These are phyloP conservation scores for Chloris gayana DNA, from an alignment of 176 grass and related monocot genomes.

Conservation along the genomic window DNA sequence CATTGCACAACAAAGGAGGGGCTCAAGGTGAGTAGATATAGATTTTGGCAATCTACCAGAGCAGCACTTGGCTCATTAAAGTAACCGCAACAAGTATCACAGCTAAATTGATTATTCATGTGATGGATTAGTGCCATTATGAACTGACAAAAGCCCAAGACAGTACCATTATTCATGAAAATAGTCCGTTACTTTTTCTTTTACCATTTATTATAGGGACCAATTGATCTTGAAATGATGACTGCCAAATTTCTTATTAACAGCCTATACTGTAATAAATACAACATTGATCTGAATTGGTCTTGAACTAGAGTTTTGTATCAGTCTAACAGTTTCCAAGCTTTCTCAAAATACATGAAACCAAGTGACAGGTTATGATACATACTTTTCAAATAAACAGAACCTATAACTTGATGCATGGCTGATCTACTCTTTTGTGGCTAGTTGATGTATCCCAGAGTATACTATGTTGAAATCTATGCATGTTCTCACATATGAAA, in stretches of 20 bases:
- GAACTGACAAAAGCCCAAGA: too few species aligned
- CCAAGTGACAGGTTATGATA: not conserved
- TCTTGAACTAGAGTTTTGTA: not conserved
- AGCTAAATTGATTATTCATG: too few species aligned
- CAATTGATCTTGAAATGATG: too few species aligned
- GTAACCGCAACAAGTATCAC: not conserved
- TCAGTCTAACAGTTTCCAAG: not conserved
- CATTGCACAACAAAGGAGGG: not conserved
- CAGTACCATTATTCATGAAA: too few species aligned
- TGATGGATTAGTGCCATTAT: too few species aligned
- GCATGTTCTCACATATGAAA: not conserved
- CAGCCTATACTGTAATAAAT: too few species aligned
- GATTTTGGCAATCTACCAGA: not conserved
- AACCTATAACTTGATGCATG: not conserved
- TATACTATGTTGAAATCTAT: not conserved
- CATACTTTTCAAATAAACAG: not conserved
- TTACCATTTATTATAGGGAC: too few species aligned
- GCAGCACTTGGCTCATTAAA: not conserved
- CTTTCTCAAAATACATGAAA: not conserved
- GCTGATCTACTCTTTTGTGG: not conserved
- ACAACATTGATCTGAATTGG: too few species aligned
- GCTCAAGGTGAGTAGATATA: not conserved
- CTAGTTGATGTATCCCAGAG: not conserved
- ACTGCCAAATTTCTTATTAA: too few species aligned
- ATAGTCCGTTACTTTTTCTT: too few species aligned